These are phyloP conservation scores for Diutina scorzettiae DNA, from an alignment of 1,139 yeast genomes.

Conservation along the genomic window DNA sequence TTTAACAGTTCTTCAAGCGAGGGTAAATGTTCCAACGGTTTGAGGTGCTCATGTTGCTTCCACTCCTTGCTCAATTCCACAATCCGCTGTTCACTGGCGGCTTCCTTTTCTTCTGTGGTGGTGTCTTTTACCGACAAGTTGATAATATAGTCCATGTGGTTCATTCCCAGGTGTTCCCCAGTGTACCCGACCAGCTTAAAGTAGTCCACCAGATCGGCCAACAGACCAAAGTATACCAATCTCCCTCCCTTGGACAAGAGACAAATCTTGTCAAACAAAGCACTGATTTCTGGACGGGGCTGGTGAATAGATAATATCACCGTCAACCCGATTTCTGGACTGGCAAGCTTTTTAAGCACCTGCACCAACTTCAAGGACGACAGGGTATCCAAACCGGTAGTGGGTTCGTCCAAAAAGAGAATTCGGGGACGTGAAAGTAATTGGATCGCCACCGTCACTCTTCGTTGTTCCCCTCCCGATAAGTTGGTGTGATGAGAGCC, in stretches of 20 bases:
- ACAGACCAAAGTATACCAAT: constrained; percentile 46
- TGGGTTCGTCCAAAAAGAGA: constrained; percentile 76
- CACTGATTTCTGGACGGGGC: constrained; percentile 66
- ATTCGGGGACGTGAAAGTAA: constrained; percentile 65
- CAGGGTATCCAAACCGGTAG: constrained; percentile 78
- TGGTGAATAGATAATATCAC: constrained; percentile 72
- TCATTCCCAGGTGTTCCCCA: neutral
- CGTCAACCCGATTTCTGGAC: constrained; percentile 46
- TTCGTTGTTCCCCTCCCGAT: constrained; percentile 79
- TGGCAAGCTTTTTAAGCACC: constrained; percentile 43
- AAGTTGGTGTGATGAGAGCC: constrained; percentile 40
- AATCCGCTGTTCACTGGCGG: constrained; percentile 31
- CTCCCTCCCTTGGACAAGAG: constrained; percentile 63
- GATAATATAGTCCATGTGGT: constrained; percentile 27
- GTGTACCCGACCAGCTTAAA: constrained; percentile 38
- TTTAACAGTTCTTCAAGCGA: constrained; percentile 16
- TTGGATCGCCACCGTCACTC: constrained; percentile 72
- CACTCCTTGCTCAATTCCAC: constrained; percentile 36
- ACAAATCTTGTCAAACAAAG: constrained; percentile 56
- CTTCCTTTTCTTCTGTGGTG: constrained; percentile 29
- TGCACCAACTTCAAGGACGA: constrained; percentile 59
- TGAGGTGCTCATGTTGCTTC: constrained; percentile 18
- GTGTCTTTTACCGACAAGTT: constrained; percentile 63
- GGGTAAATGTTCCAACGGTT: constrained; percentile 6
- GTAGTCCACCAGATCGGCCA: constrained; percentile 34